Evolutionary conservation across 163 green algal genomes (phyloP).

Genomic region (Chlamydomonas reinhardtii): DNA sequence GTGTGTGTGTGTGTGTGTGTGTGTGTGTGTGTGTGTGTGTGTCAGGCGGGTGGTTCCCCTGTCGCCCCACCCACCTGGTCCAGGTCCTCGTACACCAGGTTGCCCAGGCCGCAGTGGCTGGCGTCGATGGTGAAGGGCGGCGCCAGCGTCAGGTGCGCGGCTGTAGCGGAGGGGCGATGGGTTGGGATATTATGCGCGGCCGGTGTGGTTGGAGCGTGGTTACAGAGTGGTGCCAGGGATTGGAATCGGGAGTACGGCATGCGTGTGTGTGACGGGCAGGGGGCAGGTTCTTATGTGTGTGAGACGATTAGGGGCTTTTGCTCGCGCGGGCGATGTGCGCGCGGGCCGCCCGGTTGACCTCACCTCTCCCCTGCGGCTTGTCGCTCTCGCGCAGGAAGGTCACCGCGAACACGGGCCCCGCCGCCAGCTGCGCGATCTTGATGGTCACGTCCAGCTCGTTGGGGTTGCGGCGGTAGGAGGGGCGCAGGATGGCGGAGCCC

Average conservation of each 20-base stretch:
- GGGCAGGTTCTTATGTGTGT: neutral
- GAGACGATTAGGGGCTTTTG: too few relatives aligned
- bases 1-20: too few relatives aligned
- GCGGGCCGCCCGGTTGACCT: too few relatives aligned
- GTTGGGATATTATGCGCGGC: too few relatives aligned
- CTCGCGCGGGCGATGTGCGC: too few relatives aligned
- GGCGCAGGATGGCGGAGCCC: conserved; percentile 30
- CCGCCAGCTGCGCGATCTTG: conserved; percentile 15
- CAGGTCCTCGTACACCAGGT: conserved; percentile 40
- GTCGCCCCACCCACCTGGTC: conserved; percentile 9
- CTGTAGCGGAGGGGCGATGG: neutral
- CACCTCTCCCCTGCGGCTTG: conserved; percentile 36
- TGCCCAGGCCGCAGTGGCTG: conserved; percentile 23
- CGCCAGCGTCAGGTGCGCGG: conserved; percentile 37
- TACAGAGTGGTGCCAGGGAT: too few relatives aligned
- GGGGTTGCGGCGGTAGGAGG: neutral
- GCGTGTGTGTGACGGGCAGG: neutral
- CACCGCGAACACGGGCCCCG: neutral
- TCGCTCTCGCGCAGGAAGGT: conserved; percentile 16
- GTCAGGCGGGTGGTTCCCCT: too few relatives aligned
- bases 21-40: too few relatives aligned
- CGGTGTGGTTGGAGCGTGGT: too few relatives aligned
- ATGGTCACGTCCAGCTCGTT: conserved; percentile 39
- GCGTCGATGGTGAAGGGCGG: conserved; percentile 36
- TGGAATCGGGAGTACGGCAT: too few relatives aligned